A percentile compares a stretch with the other conserved stretches of the same genome.
Conservation (phyloP, 2,329 filamentous ascomycete genomes). For the Ilyonectria destructans region DNA sequence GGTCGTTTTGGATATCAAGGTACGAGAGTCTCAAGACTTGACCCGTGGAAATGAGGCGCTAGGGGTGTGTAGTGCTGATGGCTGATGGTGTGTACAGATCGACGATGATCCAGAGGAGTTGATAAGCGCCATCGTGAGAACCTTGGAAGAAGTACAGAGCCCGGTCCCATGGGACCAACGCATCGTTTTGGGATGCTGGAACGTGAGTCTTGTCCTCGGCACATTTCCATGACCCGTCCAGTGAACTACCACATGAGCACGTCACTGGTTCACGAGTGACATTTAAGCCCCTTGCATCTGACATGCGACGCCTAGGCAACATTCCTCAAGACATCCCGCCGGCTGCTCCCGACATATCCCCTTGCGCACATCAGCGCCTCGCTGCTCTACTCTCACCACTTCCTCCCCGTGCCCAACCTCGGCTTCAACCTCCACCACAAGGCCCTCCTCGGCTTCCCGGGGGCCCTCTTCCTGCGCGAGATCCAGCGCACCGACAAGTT, state of each 20-base stretch:
- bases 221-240: neutral
- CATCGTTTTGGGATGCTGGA: slow-evolving; percentile 88
- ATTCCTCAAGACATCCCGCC: slow-evolving; percentile 76
- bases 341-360: slow-evolving; percentile 75
- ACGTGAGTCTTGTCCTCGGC: slow-evolving; percentile 61
- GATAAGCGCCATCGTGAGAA: slow-evolving; percentile 78
- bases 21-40: slow-evolving; percentile 54
- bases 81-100: slow-evolving; percentile 61
- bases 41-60: neutral
- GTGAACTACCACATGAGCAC: neutral
- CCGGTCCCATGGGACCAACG: slow-evolving; percentile 78
- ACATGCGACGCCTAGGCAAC: slow-evolving; percentile 65
- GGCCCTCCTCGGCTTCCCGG: slow-evolving; percentile 78
- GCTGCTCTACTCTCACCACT: slow-evolving; percentile 78
- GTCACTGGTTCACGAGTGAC: neutral
- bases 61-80: neutral
- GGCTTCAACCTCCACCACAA: slow-evolving; percentile 85
- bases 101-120: slow-evolving; percentile 81
- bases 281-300: neutral
- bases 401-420: slow-evolving; percentile 76
- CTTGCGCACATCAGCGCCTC: slow-evolving; percentile 80
- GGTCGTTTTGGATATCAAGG: slow-evolving; percentile 92
- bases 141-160: slow-evolving; percentile 69
- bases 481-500: slow-evolving; percentile 66
- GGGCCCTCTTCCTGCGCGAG: slow-evolving; percentile 76